These are phyloP conservation scores for Byssochlamys sp. DNA, from an alignment of 2,329 filamentous ascomycete species.

Conservation along the genomic window DNA sequence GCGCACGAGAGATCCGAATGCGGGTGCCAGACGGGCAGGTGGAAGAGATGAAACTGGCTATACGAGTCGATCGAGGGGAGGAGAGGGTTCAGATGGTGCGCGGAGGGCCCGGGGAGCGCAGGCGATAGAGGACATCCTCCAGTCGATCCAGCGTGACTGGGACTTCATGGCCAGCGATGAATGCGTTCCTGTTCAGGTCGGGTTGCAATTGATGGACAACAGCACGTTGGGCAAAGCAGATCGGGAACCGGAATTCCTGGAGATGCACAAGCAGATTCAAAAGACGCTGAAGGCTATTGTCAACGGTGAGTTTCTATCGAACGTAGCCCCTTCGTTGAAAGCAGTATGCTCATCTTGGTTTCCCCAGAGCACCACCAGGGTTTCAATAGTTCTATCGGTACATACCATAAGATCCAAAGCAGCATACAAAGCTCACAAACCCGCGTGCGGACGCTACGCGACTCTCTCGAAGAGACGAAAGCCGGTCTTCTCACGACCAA, in stretches of 20 bases:
- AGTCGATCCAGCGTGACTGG: conserved; percentile 82
- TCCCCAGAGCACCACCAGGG: conserved; percentile 81
- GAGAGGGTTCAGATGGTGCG: conserved; percentile 11
- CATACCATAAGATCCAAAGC: conserved; percentile 94
- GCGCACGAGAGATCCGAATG: conserved; percentile 23
- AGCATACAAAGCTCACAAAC: conserved; percentile 84
- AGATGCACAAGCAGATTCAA: conserved; percentile 80
- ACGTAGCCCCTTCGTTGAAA: background rate
- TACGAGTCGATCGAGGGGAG: conserved; percentile 13
- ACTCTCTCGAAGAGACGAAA: conserved; percentile 73
- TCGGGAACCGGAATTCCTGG: conserved; percentile 74
- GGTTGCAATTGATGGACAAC: conserved; percentile 85
- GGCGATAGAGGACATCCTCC: conserved; percentile 51
- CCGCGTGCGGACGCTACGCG: conserved; percentile 70
- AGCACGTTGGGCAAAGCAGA: conserved; percentile 88
- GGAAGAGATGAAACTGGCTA: conserved; percentile 18
- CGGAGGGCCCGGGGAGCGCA: conserved; percentile 18
- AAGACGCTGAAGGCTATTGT: conserved; percentile 87
- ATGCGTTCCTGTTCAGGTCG: conserved; percentile 85
- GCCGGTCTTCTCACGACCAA: conserved; percentile 72
- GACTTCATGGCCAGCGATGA: conserved; percentile 79
- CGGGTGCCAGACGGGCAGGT: conserved; percentile 16
- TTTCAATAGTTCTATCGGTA: conserved; percentile 97
- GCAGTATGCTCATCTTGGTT: conserved; percentile 4
- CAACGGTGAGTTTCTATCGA: conserved; percentile 48